These are phyloP conservation scores for Pyrenula aspistea DNA, from an alignment of 495 filamentous ascomycete species.

Conservation along the genomic window DNA sequence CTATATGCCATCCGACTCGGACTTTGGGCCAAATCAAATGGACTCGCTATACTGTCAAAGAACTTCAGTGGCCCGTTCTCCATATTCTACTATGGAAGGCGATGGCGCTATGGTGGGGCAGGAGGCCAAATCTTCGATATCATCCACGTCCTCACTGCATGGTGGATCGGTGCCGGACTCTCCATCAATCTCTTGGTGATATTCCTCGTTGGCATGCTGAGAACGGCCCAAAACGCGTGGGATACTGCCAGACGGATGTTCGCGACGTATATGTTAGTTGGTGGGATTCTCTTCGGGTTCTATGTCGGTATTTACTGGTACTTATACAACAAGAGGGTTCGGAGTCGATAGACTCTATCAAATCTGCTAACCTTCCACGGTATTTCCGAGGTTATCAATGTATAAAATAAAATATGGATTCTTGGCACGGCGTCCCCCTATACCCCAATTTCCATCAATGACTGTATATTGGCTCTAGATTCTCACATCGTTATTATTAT, in stretches of 20 bases:
- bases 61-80: background rate
- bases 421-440: too few species aligned
- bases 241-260: background rate
- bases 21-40: background rate
- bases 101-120: background rate
- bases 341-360: background rate
- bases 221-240: background rate
- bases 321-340: background rate
- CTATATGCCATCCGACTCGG: background rate
- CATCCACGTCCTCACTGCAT: background rate
- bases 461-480: too few species aligned
- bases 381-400: too few species aligned
- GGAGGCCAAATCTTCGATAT: background rate
- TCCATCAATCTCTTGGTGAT: background rate
- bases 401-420: too few species aligned
- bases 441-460: too few species aligned
- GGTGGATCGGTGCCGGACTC: background rate
- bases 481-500: too few species aligned
- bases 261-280: background rate
- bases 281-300: background rate
- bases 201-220: background rate
- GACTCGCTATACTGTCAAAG: background rate
- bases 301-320: background rate
- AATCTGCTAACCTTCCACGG: too few species aligned
- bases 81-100: background rate